Evolutionary conservation across 208 protist species (phyloP).

Genomic region (Acanthamoeba lenticulata): DNA sequence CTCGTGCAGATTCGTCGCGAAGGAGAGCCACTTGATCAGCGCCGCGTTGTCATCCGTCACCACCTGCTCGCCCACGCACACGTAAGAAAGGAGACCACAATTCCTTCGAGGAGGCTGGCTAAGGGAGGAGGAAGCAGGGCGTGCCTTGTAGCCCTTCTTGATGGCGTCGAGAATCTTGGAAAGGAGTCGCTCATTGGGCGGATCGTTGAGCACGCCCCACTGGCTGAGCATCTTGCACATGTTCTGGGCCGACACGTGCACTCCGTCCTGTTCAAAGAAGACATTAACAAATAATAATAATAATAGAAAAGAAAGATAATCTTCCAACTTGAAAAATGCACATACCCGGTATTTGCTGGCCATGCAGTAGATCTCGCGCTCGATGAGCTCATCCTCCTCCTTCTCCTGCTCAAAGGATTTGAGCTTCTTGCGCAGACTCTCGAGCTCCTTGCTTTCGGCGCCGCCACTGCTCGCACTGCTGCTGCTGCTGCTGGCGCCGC

Average conservation of each 20-base stretch:
- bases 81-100: too few species aligned
- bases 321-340: too few species aligned
- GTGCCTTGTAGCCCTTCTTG: constrained; percentile 19
- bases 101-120: too few species aligned
- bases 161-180: background rate
- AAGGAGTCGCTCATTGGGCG: background rate
- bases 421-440: background rate
- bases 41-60: background rate
- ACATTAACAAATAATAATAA: too few species aligned
- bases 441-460: background rate
- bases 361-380: constrained; percentile 21
- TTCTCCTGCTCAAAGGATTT: background rate
- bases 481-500: background rate
- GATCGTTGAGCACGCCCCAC: background rate
- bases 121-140: too few species aligned
- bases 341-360: background rate
- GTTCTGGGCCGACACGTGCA: background rate
- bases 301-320: too few species aligned
- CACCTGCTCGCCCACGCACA: too few species aligned
- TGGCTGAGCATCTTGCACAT: background rate
- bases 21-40: constrained; percentile 24
- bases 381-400: constrained; percentile 16
- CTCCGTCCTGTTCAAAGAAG: background rate
- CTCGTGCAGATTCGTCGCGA: background rate
- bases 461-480: too few species aligned